Evolutionary conservation across 1,139 yeast species (phyloP), one percentile per base, ranked within the genome.

Genomic region (Hyphopichia burtonii): DNA sequence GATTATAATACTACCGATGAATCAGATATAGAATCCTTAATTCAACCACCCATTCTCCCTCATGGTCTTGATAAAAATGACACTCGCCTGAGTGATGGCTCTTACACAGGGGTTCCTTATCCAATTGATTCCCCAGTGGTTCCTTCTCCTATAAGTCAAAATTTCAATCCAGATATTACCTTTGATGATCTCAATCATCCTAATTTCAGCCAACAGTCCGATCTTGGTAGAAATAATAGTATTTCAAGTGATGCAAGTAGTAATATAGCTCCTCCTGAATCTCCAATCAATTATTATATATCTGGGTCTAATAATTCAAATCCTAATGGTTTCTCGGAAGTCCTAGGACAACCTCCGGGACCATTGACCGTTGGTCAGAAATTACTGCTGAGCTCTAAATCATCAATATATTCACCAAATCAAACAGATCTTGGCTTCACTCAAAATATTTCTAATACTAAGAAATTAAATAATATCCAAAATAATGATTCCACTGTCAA

Each of bases 101-200:
- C 34, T 17, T 16, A 5, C 3, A 3, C 15, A 17, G 20, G 14
- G 16, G 43, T 38, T 3, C 60, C 60, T 6, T 58, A 58, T 41
- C 61, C 62, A 2, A 37, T 54, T 16, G 53, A 53, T 37, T 48
- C 57, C 2, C 53, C 58, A 1, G 51, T 53, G 19, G 49, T 45
- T 3, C 44, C 53, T n/a, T 52, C 58, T 14, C 48, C 52, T 8
- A 41, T 49, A 23, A 44, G 46, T 22, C 28, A 37, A 20, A 37
- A 6, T 20, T 33, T 38, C 12, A 33, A 27, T 18, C 33, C 12
- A n/a, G 40, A 38, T 16, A 31, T 37, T 17, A 23, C 33, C 2
- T 22, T 57, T 51, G 48, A 33, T 33, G 10, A 33, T 19, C 10
- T n/a, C 11, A 8, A 20, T 14, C 10, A n/a, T 17, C 10, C 25